Base-by-base conservation (phyloP, 495 filamentous ascomycete species). In the Diplogelasinospora grovesii region DNA sequence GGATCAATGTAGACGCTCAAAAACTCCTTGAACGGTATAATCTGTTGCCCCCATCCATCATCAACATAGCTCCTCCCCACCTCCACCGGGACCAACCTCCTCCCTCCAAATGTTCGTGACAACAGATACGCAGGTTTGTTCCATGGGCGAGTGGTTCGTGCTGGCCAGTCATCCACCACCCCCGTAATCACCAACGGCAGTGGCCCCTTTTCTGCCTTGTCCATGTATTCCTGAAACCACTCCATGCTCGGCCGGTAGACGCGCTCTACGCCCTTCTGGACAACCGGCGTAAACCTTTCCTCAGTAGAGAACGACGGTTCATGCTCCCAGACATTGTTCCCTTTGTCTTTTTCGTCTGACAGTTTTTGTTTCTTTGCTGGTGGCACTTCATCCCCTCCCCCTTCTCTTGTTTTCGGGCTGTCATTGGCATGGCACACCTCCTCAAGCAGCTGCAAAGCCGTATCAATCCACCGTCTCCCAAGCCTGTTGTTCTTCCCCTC, bases 31-130 rank as follows among this genome's bases (percentile, higher is more conserved):
- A 97, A 93, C 3, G 77, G 61, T 9, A 96, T 73, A 23, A 97
- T 80, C 42, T 73, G 74, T 56, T 99, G 92, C 0, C 82, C 80
- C 92, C 93, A 99, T 10, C 70, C 80, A 15, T 75, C 76, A 44
- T 92, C 85, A 6, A 87, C 89, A 50, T 99, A 99, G 46, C 79
- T 86, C 33, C 85, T 67, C 5, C 92, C 92, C n/a, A 94, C 55
- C 56, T 99, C 92, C 10, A 97, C 71, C 0, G 92, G 92, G 1
- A 97, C 81, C 2, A 95, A 74, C 27, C 92, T 72, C 18, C 78
- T 70, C 1, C 93, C 92, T 8, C 65, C 69, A 28, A 95, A 75
- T 0, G 92, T 97, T 30, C 71, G 77, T 4, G 75, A 68, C 15
- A 86, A 65, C 48, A 94, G 79, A 58, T 96, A 96, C 2, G 73